Base-by-base conservation (phyloP, 495 filamentous ascomycete genomes). In the Friedmanniomyces endolithicus region DNA sequence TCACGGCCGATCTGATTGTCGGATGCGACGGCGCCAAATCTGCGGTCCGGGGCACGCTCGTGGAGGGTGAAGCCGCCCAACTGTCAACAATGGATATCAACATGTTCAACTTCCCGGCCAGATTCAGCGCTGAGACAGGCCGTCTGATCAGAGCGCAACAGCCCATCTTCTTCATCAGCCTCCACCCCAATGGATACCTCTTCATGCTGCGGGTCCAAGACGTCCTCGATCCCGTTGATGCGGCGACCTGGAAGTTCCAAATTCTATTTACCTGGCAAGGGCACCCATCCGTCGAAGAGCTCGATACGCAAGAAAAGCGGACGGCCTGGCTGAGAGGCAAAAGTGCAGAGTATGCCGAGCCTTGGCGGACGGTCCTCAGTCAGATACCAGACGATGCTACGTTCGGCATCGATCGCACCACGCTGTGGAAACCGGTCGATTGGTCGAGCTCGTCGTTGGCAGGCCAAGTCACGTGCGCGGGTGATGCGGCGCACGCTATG, bases 91-190 rank as follows among this genome's bases (percentile, higher is more conserved):
- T 41, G 19, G 49, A 41, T n/a, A 41, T 52, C 31, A 40, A 52
- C 49, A 22, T 52, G 19, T 11, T 52, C 31, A 52, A 52, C 19
- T 41, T 52, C 34, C 16, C 20, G n/a, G 34, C 49, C 14, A 20
- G 12, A 7, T 52, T 40, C 34, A 33, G 24, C 24, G 19, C n/a
- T 11, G 49, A 52, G 16, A 52, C 49, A 1, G 31, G 33, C 3
- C 16, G 11, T 2, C 19, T 52, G 16, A 39, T 52, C 49, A 2
- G 49, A 2, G 8, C n/a, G 19, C 16, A 52, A 19, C 49, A 52
- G 40, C 49, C 49, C n/a, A 41, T 52, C 33, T 52, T 52, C 25
- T 52, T 41, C 35, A 52, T 40, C 49, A 40, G 49, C 19, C 2
- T 52, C 25, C 49, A 52, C 25, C 49, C 33, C 4, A 41, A 41